Evolutionary conservation across 1,284 basidiomycete genomes (phyloP).

Genomic region (Phylloporus sp.): DNA sequence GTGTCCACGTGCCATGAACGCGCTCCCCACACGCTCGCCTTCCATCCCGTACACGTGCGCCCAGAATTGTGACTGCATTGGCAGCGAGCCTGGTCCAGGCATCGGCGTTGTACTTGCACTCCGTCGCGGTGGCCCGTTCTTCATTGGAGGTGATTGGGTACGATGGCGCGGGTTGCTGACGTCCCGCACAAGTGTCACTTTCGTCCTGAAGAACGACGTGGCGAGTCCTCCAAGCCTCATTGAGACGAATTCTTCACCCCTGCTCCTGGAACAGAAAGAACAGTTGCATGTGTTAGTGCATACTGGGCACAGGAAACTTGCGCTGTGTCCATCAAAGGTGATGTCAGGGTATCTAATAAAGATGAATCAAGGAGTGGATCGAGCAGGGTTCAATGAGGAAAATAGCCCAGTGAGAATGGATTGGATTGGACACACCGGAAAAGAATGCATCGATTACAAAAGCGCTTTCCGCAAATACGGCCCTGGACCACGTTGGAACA

Average conservation of each 20-base stretch:
- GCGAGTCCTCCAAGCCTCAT: constrained; percentile 33
- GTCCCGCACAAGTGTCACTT: constrained; percentile 33
- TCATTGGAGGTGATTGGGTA: neutral
- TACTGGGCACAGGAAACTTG: constrained; percentile 33
- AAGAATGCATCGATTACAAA: constrained; percentile 34
- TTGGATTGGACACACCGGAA: constrained; percentile 27
- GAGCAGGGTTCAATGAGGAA: neutral
- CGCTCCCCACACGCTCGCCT: constrained; percentile 32
- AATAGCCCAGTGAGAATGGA: neutral
- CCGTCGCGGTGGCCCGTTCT: neutral
- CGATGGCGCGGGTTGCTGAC: neutral
- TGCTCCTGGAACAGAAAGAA: constrained; percentile 27
- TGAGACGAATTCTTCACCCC: constrained; percentile 37
- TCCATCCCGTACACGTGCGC: constrained; percentile 39
- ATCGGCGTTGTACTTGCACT: constrained; percentile 6
- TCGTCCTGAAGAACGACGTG: constrained; percentile 25
- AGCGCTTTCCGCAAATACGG: constrained; percentile 32
- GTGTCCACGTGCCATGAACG: constrained; percentile 25
- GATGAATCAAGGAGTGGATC: neutral
- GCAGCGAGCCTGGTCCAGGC: constrained; percentile 4
- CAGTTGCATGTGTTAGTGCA: constrained; percentile 38
- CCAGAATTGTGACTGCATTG: constrained; percentile 29
- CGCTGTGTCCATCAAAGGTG: constrained; percentile 31
- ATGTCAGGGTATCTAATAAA: constrained; percentile 33
- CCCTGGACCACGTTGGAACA: constrained; percentile 27